phyloP scores from a whole-genome alignment of 805 yeast genomes.

The Barnettozyma vustinii region DNA sequence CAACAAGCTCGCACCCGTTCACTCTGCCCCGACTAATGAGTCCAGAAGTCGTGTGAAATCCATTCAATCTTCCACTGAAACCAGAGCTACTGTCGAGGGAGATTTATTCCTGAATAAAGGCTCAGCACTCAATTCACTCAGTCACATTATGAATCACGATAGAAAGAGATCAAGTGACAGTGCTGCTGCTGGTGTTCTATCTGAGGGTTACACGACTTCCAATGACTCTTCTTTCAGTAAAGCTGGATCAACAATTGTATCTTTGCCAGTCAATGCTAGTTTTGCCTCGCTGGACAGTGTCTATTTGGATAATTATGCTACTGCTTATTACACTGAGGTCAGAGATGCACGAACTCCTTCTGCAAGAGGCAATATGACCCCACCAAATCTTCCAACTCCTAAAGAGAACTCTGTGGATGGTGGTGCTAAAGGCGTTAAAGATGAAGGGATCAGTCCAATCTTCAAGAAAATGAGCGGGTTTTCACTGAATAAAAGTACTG shows the following conservation, averaged over 20 bases:
- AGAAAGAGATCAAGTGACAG: conserved; percentile 18
- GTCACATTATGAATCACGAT: conserved; percentile 19
- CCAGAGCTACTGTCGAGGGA: conserved; percentile 27
- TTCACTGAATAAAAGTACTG: conserved; percentile 14
- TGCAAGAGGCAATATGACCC: conserved; percentile 1
- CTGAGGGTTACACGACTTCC: conserved; percentile 6
- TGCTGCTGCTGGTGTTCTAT: background rate
- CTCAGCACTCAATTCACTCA: conserved; percentile 3
- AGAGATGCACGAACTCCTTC: conserved; percentile 16
- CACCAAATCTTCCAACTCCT: conserved; percentile 3
- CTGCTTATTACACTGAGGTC: conserved; percentile 15
- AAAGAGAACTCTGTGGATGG: background rate
- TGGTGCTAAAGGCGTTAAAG: background rate
- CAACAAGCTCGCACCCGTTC: background rate
- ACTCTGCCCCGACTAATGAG: background rate
- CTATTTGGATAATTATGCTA: conserved; percentile 47
- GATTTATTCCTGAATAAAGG: conserved; percentile 24
- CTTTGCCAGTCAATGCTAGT: conserved; percentile 65
- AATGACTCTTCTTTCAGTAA: conserved; percentile 32
- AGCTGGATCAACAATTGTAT: conserved; percentile 49
- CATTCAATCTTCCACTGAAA: conserved; percentile 17
- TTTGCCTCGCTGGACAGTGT: conserved; percentile 74
- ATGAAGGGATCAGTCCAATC: background rate
- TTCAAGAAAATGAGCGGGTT: conserved; percentile 17
- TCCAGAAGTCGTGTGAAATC: conserved; percentile 22